Percentiles rank a stretch among this genome's conserved stretches.
Evolutionary conservation across 805 yeast genomes (phyloP).

Genomic region (Kuraishia cidri): DNA sequence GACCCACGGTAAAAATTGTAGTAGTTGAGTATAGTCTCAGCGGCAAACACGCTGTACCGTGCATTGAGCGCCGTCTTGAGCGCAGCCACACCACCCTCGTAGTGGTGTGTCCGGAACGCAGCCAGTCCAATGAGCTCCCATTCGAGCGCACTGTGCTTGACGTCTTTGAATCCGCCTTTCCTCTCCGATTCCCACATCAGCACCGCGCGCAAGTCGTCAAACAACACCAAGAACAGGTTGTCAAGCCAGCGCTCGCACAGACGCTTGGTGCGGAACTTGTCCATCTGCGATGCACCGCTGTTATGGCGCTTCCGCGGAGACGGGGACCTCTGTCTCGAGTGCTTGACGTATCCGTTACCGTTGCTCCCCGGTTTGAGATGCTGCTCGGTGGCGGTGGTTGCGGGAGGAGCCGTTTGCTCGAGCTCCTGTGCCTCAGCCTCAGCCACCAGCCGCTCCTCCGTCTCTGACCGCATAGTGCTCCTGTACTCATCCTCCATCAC

Average conservation of each 20-base stretch:
- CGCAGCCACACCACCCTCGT: constrained; percentile 40
- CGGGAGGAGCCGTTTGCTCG: constrained; percentile 10
- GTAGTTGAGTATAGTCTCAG: constrained; percentile 38
- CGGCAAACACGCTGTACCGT: constrained; percentile 55
- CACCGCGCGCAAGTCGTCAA: constrained; percentile 71
- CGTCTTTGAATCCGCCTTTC: constrained; percentile 11
- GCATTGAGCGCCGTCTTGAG: constrained; percentile 44
- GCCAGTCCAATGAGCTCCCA: constrained; percentile 68
- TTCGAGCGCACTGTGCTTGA: constrained; percentile 54
- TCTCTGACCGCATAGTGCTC: constrained; percentile 1
- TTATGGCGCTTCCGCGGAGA: constrained; percentile 7
- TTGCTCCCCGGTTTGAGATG: background rate
- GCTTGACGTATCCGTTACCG: background rate
- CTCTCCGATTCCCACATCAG: constrained; percentile 44
- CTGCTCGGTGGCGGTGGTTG: background rate
- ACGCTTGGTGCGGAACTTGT: constrained; percentile 31
- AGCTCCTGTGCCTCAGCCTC: constrained; percentile 3
- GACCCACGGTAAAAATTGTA: constrained; percentile 19
- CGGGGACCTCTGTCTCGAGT: constrained; percentile 11
- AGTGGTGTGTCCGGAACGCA: constrained; percentile 36
- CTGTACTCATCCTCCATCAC: constrained; percentile 70
- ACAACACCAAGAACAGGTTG: constrained; percentile 56
- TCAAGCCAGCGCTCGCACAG: constrained; percentile 72
- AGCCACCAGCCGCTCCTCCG: background rate
- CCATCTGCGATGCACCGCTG: constrained; percentile 8